Evolutionary conservation across 2,329 filamentous ascomycete species (phyloP).

Genomic region (Aspergillus sp.): DNA sequence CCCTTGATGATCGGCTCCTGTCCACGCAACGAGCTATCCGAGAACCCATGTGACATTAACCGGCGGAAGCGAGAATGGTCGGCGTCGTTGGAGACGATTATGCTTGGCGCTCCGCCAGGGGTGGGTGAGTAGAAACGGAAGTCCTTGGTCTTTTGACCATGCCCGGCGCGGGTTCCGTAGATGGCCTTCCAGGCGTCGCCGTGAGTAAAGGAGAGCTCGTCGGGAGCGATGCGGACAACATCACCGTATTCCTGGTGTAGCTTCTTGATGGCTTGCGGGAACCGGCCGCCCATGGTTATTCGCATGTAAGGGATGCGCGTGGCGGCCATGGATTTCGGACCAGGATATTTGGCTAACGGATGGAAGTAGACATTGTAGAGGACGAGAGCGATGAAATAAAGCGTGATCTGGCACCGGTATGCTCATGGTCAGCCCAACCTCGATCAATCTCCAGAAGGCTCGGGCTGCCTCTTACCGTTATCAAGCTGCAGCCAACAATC

Average conservation of each 20-base stretch:
- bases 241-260: conserved; percentile 34
- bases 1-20: conserved; percentile 39
- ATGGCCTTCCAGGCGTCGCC: conserved; percentile 41
- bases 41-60: conserved; percentile 42
- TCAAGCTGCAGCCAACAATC: too few relatives aligned
- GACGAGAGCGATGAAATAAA: too few relatives aligned
- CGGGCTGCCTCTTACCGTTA: too few relatives aligned
- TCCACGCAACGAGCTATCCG: conserved; percentile 36
- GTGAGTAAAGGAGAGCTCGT: conserved; percentile 42
- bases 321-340: too few relatives aligned
- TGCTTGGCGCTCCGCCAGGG: not conserved
- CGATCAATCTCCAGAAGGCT: too few relatives aligned
- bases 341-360: too few relatives aligned
- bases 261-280: too few relatives aligned
- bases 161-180: conserved; percentile 30
- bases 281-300: too few relatives aligned
- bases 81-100: conserved; percentile 17
- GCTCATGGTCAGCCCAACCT: too few relatives aligned
- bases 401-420: too few relatives aligned
- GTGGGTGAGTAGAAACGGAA: not conserved
- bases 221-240: conserved; percentile 48
- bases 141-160: not conserved
- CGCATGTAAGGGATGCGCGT: too few relatives aligned
- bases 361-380: too few relatives aligned
- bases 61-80: conserved; percentile 40